Evolutionary conservation across 257 asterid genomes (phyloP), one percentile per base, ranked within the genome.

Genomic region (Linaria vulgaris): DNA sequence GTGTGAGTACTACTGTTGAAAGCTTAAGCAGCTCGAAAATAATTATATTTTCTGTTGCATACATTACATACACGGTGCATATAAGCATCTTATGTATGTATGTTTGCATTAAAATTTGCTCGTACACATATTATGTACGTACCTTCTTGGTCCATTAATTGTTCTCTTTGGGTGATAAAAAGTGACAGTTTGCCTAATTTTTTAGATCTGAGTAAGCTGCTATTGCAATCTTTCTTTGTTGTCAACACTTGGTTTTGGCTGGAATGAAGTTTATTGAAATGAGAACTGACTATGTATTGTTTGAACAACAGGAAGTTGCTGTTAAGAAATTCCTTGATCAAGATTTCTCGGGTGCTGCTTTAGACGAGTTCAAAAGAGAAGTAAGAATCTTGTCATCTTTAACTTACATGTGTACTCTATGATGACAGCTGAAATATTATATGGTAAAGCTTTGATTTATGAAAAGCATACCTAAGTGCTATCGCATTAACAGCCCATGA

Each of bases 261-360:
- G 24, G 27, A 15, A 52, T 16, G 38, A 8, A 37, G 5, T 23
- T 37, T 64, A 39, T 46, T 56, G 14, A 43, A 49, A 67, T 48
- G 21, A 22, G 23, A 41, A 27, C 41, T 63, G 66, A 15, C 59
- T 61, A 61, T 73, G 69, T 61, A 52, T 64, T 78, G 67, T 68
- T 59, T 74, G 70, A 71, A 67, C 63, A 21, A 66, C 77, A 94
- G 99, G 97, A 94, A 75, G 99, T 94, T 68, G 99, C 99, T 30
- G 99, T 94, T 74, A 94, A 94, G 82, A 94, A 94, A 80, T 90
- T 94, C 78, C 99, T 94, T 65, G 97, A 94, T 67, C 99, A 94
- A 83, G 99, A 94, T 81, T 94, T 94, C 78, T 94, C 95, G 1
- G 99, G 99, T 73, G 99, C 99, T 46, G 99, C 99, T 61, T 74